phyloP scores from a whole-genome alignment of 176 grass and related monocot genomes.

The Oryza brachyantha region DNA sequence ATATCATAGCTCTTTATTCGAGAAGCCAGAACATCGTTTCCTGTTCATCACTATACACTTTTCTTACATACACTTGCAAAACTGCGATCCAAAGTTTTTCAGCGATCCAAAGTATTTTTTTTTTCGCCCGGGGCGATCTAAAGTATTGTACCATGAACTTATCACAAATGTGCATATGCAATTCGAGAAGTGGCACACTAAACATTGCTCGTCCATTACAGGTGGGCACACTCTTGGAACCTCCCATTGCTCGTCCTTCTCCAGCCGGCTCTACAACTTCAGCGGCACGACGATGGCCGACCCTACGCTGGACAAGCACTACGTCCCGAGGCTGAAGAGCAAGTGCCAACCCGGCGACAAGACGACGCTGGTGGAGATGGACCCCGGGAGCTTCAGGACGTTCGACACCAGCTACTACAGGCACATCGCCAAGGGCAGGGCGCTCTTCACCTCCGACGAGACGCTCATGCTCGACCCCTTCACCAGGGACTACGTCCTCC shows the following conservation, averaged over 20 bases:
- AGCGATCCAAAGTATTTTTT: neutral
- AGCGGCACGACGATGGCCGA: constrained; percentile 40
- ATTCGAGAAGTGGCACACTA: neutral
- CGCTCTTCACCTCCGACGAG: constrained; percentile 69
- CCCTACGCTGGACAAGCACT: constrained; percentile 54
- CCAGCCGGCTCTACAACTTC: constrained; percentile 62
- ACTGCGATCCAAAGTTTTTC: neutral
- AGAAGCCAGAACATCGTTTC: neutral
- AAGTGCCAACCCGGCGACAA: constrained; percentile 50
- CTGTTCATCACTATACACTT: neutral
- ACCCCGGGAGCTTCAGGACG: constrained; percentile 75
- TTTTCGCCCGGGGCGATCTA: too few relatives aligned
- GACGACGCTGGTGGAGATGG: constrained; percentile 72
- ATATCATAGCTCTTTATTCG: neutral
- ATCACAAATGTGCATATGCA: neutral
- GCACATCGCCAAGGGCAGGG: constrained; percentile 48
- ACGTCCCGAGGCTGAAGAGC: constrained; percentile 40
- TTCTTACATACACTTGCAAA: neutral
- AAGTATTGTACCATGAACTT: neutral
- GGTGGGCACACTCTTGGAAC: constrained; percentile 75
- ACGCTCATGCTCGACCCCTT: constrained; percentile 52
- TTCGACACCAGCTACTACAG: constrained; percentile 81
- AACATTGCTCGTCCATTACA: constrained; percentile 19
- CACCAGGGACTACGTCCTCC: constrained; percentile 45
- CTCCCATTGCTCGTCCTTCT: constrained; percentile 69